Evolutionary conservation across 257 asterid genomes (phyloP), one percentile per base, ranked within the genome.

Genomic region (Rhazya stricta): DNA sequence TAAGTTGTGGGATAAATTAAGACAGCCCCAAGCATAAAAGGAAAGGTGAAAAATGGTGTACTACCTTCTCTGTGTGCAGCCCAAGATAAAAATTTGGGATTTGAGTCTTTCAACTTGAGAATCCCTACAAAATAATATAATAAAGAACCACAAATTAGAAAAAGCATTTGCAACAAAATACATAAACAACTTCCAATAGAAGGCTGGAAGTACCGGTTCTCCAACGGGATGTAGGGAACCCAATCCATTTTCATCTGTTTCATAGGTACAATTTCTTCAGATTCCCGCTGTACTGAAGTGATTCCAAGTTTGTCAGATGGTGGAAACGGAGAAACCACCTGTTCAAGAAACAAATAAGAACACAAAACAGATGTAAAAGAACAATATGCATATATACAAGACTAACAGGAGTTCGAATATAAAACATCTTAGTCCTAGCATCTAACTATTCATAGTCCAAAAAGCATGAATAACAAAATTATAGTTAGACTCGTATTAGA

Each of bases 181-280:
- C 39, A 50, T 16, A 27, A 76, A 65, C 75, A 69, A 71, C 67
- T 62, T n/a, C 45, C 25, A 69, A 84, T 32, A 42, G 29, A 73
- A 58, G 29, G 15, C 16, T 9, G 19, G 19, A 36, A 23, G 34
- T 71, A 92, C 99, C 99, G 85, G 57, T 88, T 88, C 72, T 85
- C 96, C 37, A 92, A 85, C 23, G 99, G 96, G 54, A 95, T 91
- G 78, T 92, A 95, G 12, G 99, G 99, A 73, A 95, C 89, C 99
- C 99, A 95, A 79, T 86, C 98, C 98, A 95, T 92, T 86, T 95
- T 95, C 99, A 95, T 95, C 80, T 91, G 95, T 82, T 89, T 95
- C 99, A 95, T 95, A 6, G 96, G 98, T 73, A 95, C 58, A 67
- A 95, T 92, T 85, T 95, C 98, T 84, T 95, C 97, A 42, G 85